Conservation (phyloP, 1,284 basidiomycete genomes). For the Cryptococcus sp. region DNA sequence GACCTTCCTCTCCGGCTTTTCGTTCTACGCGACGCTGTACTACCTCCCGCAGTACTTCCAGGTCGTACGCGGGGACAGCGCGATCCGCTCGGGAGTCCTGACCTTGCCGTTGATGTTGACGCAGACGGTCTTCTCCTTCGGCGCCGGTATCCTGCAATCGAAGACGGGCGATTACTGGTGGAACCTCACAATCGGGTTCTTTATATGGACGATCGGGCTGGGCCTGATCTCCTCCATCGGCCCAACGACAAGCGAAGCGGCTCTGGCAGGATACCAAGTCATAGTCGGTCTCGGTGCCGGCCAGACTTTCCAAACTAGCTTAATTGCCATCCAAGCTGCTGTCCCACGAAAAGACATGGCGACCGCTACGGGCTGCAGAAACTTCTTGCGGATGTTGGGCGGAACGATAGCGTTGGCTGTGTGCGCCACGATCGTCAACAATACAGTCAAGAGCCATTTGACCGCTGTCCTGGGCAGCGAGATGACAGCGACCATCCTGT, state of each 20-base stretch:
- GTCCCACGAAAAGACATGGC: constrained; percentile 49
- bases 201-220: constrained; percentile 67
- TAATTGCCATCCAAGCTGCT: constrained; percentile 60
- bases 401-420: constrained; percentile 38
- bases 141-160: constrained; percentile 62
- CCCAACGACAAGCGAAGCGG: constrained; percentile 57
- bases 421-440: constrained; percentile 38
- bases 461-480: neutral
- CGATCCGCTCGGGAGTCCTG: constrained; percentile 65
- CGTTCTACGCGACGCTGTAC: constrained; percentile 41
- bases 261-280: constrained; percentile 68
- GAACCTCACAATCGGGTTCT: constrained; percentile 67
- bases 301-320: constrained; percentile 48
- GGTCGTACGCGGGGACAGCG: constrained; percentile 65
- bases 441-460: constrained; percentile 33
- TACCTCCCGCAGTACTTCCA: constrained; percentile 75
- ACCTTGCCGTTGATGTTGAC: constrained; percentile 66
- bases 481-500: constrained; percentile 22
- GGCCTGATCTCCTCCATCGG: constrained; percentile 68
- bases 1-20: constrained; percentile 65
- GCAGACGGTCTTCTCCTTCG: constrained; percentile 59
- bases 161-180: constrained; percentile 66
- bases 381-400: constrained; percentile 48
- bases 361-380: constrained; percentile 43
- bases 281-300: constrained; percentile 64